phyloP scores from a whole-genome alignment of 1,139 yeast species.

The Blastobotrys arbuscula region DNA sequence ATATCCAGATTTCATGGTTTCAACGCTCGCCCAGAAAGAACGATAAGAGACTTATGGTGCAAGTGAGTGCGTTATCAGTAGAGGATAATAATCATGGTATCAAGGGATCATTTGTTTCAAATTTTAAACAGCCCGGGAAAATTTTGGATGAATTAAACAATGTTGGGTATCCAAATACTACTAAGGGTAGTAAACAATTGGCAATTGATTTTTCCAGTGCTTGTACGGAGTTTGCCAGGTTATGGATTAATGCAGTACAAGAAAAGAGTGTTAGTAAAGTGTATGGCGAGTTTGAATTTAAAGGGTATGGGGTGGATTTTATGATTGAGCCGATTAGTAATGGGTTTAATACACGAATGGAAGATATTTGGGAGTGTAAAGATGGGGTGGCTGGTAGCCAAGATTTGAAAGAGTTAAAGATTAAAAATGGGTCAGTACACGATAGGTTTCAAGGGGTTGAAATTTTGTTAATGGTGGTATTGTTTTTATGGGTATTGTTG shows the following conservation, averaged over 20 bases:
- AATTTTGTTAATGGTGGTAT: no score
- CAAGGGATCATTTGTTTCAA: not conserved
- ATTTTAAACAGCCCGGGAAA: not conserved
- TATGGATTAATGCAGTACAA: constrained; percentile 1
- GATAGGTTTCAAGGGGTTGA: no score
- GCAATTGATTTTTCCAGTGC: not conserved
- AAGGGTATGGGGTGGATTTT: not conserved
- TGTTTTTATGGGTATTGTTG: no score
- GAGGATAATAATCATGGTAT: not conserved
- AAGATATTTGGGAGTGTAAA: not conserved
- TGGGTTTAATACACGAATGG: not conserved
- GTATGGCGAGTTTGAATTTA: constrained; percentile 1
- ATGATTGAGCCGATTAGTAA: not conserved
- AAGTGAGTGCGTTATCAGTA: not conserved
- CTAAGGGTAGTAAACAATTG: not conserved
- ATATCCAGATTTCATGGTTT: not conserved
- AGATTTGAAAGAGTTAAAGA: no score
- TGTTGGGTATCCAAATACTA: not conserved
- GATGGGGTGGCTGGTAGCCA: not conserved
- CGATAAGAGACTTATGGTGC: not conserved
- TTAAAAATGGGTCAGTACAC: no score
- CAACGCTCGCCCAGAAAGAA: not conserved
- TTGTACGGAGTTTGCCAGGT: not conserved
- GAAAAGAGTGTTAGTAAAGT: not conserved
- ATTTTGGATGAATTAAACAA: not conserved